Evolutionary conservation across 2,329 filamentous ascomycete genomes (phyloP).

Genomic region (Trichoderma harzianum): DNA sequence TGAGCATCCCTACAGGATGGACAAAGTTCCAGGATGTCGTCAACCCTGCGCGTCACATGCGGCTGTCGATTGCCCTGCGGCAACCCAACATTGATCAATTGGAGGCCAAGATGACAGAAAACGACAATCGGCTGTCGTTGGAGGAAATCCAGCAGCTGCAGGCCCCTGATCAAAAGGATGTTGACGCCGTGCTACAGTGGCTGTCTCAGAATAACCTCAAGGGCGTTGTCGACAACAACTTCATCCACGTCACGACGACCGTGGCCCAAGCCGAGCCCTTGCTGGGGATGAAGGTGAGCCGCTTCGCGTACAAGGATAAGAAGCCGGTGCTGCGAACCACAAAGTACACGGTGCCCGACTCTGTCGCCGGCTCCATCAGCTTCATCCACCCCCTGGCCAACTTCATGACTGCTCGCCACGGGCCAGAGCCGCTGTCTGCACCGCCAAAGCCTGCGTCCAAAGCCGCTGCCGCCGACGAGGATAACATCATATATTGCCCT

Average conservation of each 20-base stretch:
- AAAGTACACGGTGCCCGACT: conserved; percentile 43
- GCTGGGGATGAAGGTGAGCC: conserved; percentile 39
- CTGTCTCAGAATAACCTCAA: conserved; percentile 37
- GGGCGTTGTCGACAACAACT: conserved; percentile 35
- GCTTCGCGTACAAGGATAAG: conserved; percentile 40
- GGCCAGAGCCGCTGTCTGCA: conserved; percentile 22
- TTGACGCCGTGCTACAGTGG: conserved; percentile 41
- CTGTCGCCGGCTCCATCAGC: conserved; percentile 37
- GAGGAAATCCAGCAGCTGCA: conserved; percentile 38
- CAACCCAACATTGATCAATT: conserved; percentile 31
- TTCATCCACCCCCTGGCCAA: conserved; percentile 49
- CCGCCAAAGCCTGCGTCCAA: not conserved
- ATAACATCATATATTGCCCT: conserved; percentile 10
- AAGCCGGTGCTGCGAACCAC: conserved; percentile 41
- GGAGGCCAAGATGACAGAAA: conserved; percentile 25
- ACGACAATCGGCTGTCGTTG: conserved; percentile 31
- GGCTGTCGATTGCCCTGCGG: conserved; percentile 33
- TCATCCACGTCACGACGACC: conserved; percentile 42
- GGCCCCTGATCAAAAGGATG: conserved; percentile 32
- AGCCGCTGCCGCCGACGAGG: not conserved
- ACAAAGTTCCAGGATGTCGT: conserved; percentile 24
- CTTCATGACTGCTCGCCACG: conserved; percentile 44
- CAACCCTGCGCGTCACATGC: conserved; percentile 26
- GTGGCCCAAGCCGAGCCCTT: conserved; percentile 39
- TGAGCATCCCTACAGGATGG: conserved; percentile 32